Evolutionary conservation across 2,329 filamentous ascomycete species (phyloP), one percentile per base, ranked within the genome.

Genomic region (Bretziella fagacearum): DNA sequence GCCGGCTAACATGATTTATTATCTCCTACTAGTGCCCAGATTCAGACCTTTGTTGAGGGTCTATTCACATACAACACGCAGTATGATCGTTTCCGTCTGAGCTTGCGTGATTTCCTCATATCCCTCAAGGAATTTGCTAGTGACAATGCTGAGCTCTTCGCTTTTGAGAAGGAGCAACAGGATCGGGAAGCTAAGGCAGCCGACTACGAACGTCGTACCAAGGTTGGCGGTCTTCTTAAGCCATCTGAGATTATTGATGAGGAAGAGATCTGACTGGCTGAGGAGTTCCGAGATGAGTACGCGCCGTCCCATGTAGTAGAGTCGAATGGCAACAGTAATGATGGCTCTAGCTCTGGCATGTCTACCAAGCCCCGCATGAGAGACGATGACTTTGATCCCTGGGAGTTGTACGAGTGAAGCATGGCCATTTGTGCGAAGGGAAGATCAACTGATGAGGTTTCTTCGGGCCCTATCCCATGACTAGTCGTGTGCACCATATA

Each of bases 101-200:
- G 93, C 57, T 69, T 98, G 45, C 85, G 91, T 54, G 91, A 98
- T 65, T 98, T 98, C 74, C 68, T 98, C 55, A 93, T 98, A 57
- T 93, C 87, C 18, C 70, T 98, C 55, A 94, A 95, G 66, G 93
- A 98, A 64, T 98, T 96, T 53, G 79, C 85, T 1, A 91, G 84
- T 45, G 91, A 98, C 64, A 95, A 96, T 56, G 77, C 89, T 1
- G 91, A 98, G 59, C 72, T 98, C 7, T 98, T 82, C 63, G 78
- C 83, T 3, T 87, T 94, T 50, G 91, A 98, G 63, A 86, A 93
- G 62, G 91, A 98, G 63, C 82, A 93, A 62, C 85, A 86, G 53
- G 81, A 89, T 52, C 78, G 77, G 54, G 84, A 89, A 56, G 84
- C 83, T 40, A 85, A 87, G 62, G 79, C 81, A 42, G 83, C 85